A percentile compares a stretch with the other conserved stretches of the same genome.
phyloP scores from a whole-genome alignment of 2,329 filamentous ascomycete species.

The Neodidymelliopsis sp. region DNA sequence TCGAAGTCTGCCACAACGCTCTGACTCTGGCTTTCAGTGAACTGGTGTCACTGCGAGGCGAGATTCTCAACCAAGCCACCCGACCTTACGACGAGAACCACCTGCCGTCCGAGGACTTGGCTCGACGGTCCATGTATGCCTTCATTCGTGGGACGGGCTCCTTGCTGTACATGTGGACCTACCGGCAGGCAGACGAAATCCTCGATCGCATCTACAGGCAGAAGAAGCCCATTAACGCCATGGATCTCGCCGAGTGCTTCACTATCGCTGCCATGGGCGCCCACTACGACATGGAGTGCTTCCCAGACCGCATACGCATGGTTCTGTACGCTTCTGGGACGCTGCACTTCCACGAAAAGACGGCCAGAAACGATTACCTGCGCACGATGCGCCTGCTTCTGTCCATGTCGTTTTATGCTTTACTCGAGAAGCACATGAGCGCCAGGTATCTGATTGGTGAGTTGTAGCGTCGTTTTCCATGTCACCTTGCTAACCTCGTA shows the following conservation, averaged over 20 bases:
- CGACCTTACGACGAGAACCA: constrained; percentile 36
- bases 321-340: constrained; percentile 46
- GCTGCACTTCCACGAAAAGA: constrained; percentile 43
- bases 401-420: constrained; percentile 46
- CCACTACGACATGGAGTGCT: constrained; percentile 48
- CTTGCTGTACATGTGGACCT: constrained; percentile 47
- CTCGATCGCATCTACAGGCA: constrained; percentile 47
- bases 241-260: constrained; percentile 48
- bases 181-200: constrained; percentile 41
- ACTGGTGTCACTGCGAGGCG: constrained; percentile 40
- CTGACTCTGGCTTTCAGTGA: constrained; percentile 47
- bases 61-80: constrained; percentile 36
- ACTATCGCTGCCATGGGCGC: constrained; percentile 48
- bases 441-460: constrained; percentile 47
- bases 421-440: constrained; percentile 50
- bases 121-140: constrained; percentile 42
- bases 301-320: constrained; percentile 40
- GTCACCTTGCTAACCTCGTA: constrained; percentile 1
- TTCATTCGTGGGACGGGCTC: constrained; percentile 47
- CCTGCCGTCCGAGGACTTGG: constrained; percentile 40
- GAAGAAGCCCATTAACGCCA: constrained; percentile 33
- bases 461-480: neutral
- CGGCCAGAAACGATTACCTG: constrained; percentile 39
- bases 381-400: constrained; percentile 47
- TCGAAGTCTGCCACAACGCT: constrained; percentile 45